phyloP scores from a whole-genome alignment of 805 yeast genomes.

The Zygosaccharomyces pseudorouxii region DNA sequence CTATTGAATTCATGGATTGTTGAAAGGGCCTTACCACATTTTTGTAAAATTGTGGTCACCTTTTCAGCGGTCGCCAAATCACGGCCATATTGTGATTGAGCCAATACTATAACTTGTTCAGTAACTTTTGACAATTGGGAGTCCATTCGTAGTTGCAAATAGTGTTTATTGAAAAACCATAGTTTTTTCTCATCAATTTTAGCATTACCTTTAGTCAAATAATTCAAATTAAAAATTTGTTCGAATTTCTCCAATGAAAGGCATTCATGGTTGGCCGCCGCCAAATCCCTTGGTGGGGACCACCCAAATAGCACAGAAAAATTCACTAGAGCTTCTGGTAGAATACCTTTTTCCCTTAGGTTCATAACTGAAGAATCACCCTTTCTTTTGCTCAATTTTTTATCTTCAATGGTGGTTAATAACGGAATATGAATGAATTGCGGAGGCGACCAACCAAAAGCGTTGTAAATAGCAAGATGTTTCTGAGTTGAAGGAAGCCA shows the following conservation, averaged over 20 bases:
- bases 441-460: slow-evolving; percentile 85
- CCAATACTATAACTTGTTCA: slow-evolving; percentile 26
- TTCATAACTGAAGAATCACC: slow-evolving; percentile 73
- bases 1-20: slow-evolving; percentile 49
- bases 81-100: slow-evolving; percentile 14
- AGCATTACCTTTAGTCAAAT: slow-evolving; percentile 88
- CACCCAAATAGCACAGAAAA: slow-evolving; percentile 91
- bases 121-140: slow-evolving; percentile 36
- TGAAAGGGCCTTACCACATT: slow-evolving; percentile 47
- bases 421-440: slow-evolving; percentile 85
- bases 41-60: slow-evolving; percentile 39
- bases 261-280: slow-evolving; percentile 49
- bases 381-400: slow-evolving; percentile 79
- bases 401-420: slow-evolving; percentile 64
- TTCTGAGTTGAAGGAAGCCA: slow-evolving; percentile 97
- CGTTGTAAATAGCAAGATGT: slow-evolving; percentile 79
- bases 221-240: slow-evolving; percentile 54
- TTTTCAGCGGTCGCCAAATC: slow-evolving; percentile 27
- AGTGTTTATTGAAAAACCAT: slow-evolving; percentile 69
- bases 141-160: slow-evolving; percentile 44
- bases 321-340: slow-evolving; percentile 85
- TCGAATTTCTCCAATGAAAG: slow-evolving; percentile 50
- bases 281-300: slow-evolving; percentile 68
- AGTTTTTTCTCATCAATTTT: slow-evolving; percentile 81
- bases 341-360: slow-evolving; percentile 54